phyloP scores from a whole-genome alignment of 768 basidiomycete genomes.

The Tulasnella sp. region DNA sequence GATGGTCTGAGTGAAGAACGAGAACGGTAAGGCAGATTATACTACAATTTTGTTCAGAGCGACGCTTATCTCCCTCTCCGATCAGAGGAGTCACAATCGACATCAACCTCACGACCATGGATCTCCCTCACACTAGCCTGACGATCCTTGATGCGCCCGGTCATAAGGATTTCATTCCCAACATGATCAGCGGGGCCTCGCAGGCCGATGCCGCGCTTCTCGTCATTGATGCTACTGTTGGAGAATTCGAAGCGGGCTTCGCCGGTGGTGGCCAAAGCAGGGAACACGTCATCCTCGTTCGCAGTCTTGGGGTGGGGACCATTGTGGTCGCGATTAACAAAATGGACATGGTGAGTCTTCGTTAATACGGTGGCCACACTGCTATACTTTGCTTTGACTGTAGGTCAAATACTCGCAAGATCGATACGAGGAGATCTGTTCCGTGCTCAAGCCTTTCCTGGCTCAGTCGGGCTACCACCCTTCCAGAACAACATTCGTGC shows the following conservation, averaged over 20 bases:
- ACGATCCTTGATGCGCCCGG: slow-evolving; percentile 97
- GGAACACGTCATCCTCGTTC: slow-evolving; percentile 82
- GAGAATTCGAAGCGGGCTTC: slow-evolving; percentile 95
- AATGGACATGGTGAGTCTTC: slow-evolving; percentile 60
- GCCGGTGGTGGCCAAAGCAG: slow-evolving; percentile 89
- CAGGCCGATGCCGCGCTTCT: slow-evolving; percentile 93
- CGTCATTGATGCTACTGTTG: slow-evolving; percentile 78
- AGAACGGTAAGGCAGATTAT: slow-evolving; percentile 46
- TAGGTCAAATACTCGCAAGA: slow-evolving; percentile 80
- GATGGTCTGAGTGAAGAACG: slow-evolving; percentile 90
- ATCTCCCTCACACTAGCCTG: slow-evolving; percentile 62
- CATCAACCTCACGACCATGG: slow-evolving; percentile 69
- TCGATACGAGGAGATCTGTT: slow-evolving; percentile 78
- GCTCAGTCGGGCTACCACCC: slow-evolving; percentile 74
- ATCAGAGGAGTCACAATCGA: slow-evolving; percentile 95
- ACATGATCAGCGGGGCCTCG: slow-evolving; percentile 98
- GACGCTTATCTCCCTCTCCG: slow-evolving; percentile 1
- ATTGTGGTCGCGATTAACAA: slow-evolving; percentile 92
- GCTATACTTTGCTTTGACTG: background rate
- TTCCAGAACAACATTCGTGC: slow-evolving; percentile 70
- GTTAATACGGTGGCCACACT: background rate
- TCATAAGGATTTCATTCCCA: slow-evolving; percentile 95
- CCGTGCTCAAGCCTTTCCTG: slow-evolving; percentile 64
- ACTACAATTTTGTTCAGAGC: background rate
- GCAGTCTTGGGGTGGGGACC: slow-evolving; percentile 85